phyloP scores from a whole-genome alignment of 2,329 filamentous ascomycete species.

The Tolypocladium pustulatum region DNA sequence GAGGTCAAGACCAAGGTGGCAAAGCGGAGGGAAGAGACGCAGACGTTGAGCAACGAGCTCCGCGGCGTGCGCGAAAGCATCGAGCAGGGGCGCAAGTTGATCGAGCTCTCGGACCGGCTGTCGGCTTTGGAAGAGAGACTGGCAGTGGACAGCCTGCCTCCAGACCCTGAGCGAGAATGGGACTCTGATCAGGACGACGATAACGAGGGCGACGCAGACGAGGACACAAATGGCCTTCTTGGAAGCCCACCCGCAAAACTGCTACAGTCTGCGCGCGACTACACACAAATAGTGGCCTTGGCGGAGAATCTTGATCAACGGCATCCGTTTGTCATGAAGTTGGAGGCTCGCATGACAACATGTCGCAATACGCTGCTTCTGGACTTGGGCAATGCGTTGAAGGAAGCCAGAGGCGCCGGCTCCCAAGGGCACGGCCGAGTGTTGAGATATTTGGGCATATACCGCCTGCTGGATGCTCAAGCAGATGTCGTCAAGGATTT shows the following conservation, averaged over 20 bases:
- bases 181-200: constrained; percentile 27
- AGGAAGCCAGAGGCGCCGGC: constrained; percentile 32
- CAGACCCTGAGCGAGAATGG: constrained; percentile 6
- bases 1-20: constrained; percentile 58
- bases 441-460: constrained; percentile 42
- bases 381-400: constrained; percentile 40
- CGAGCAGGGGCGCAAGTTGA: constrained; percentile 47
- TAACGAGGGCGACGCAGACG: constrained; percentile 26
- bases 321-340: constrained; percentile 38
- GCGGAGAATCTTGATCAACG: constrained; percentile 34
- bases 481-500: constrained; percentile 40
- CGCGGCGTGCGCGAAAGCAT: constrained; percentile 52
- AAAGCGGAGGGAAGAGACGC: constrained; percentile 53
- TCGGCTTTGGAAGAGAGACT: constrained; percentile 53
- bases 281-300: constrained; percentile 29
- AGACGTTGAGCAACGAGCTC: constrained; percentile 54
- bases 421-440: constrained; percentile 31
- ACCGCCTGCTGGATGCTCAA: constrained; percentile 40
- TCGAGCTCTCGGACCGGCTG: constrained; percentile 57
- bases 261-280: constrained; percentile 33
- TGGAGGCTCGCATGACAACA: constrained; percentile 38
- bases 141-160: constrained; percentile 35
- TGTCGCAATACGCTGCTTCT: constrained; percentile 48
- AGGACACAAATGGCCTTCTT: constrained; percentile 20
- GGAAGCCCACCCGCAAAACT: constrained; percentile 38